phyloP scores from a whole-genome alignment of 192 early-diverging fungal species.

The Gamsiella multidivaricata region DNA sequence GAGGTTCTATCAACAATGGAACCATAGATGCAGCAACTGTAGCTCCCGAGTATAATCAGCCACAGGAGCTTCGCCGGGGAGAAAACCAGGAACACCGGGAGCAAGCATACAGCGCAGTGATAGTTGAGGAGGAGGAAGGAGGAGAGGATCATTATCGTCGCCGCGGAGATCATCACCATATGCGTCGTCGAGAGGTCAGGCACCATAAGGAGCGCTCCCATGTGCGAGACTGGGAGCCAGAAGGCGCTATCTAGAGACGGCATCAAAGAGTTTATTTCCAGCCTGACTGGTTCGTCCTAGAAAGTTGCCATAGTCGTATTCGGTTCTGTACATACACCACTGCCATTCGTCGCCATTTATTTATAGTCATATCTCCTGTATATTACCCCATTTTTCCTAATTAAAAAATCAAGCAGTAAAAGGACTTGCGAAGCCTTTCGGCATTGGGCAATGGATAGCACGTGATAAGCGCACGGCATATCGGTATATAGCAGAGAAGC shows the following conservation, averaged over 20 bases:
- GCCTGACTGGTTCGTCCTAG: not conserved
- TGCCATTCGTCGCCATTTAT: no score
- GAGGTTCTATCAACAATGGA: conserved; percentile 11
- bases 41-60: not conserved
- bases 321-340: not conserved
- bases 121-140: not conserved
- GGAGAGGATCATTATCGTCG: not conserved
- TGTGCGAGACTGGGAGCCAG: conserved; percentile 1
- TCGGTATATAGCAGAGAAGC: no score
- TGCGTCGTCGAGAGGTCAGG: not conserved
- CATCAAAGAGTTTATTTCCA: not conserved
- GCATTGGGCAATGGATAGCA: no score
- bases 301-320: not conserved
- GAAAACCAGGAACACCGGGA: no score
- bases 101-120: not conserved
- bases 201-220: not conserved
- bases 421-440: no score
- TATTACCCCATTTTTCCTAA: no score
- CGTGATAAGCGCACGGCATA: no score
- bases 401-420: no score
- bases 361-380: no score
- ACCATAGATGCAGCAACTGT: no score
- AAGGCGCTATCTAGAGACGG: conserved; percentile 8
- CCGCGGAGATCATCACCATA: not conserved
- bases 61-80: not conserved